Evolutionary conservation across 176 grass and related monocot genomes (phyloP).

Genomic region (Coix lacrymajobi): DNA sequence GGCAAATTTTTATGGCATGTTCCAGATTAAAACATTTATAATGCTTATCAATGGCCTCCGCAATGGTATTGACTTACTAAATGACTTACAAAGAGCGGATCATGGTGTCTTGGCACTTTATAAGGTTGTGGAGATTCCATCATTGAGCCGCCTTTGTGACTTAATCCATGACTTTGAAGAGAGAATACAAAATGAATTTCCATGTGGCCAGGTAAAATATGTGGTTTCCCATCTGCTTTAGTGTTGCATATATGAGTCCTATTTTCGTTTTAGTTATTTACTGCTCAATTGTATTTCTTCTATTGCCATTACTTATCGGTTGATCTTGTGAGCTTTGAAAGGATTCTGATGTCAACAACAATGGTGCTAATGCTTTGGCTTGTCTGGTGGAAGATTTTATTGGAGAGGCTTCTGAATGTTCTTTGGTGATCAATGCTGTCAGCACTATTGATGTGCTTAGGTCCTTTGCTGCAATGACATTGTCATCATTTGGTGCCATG

Average conservation of each 20-base stretch:
- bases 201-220: constrained; percentile 61
- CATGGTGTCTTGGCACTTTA: constrained; percentile 56
- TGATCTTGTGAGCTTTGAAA: constrained; percentile 34
- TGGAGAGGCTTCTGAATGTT: constrained; percentile 69
- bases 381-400: constrained; percentile 54
- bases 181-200: constrained; percentile 55
- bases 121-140: constrained; percentile 64
- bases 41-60: constrained; percentile 77
- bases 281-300: constrained; percentile 6
- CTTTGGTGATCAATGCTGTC: constrained; percentile 58
- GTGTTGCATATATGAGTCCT: background rate
- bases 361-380: constrained; percentile 58
- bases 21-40: constrained; percentile 83
- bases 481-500: constrained; percentile 55
- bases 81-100: constrained; percentile 54
- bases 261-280: constrained; percentile 8
- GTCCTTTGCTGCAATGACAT: constrained; percentile 58
- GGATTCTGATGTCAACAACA: constrained; percentile 58
- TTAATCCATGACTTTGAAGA: constrained; percentile 60
- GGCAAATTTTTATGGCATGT: constrained; percentile 20
- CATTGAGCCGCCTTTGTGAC: constrained; percentile 57
- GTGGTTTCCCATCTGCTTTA: constrained; percentile 10
- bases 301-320: background rate
- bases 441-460: constrained; percentile 85
- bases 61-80: constrained; percentile 66